Conservation (phyloP, 2,329 filamentous ascomycete genomes). For the Colletotrichum tanaceti region DNA sequence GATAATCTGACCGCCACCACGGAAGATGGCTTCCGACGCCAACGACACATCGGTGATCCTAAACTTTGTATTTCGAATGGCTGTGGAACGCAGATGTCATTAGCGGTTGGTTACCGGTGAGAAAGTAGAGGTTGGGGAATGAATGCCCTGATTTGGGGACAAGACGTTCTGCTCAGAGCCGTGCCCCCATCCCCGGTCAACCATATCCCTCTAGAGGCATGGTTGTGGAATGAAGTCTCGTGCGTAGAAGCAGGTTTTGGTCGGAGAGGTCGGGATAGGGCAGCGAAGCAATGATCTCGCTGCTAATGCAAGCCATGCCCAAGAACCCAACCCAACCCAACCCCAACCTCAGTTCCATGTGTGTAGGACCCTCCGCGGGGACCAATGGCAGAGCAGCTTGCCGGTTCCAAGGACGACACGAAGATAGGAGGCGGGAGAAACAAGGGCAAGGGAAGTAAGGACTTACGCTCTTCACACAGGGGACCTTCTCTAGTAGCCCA, state of each 20-base stretch:
- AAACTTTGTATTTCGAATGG: constrained; percentile 98
- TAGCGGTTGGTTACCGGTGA: constrained; percentile 43
- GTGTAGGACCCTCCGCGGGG: constrained; percentile 31
- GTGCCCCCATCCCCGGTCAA: constrained; percentile 34
- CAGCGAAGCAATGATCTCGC: constrained; percentile 12
- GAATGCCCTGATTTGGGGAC: constrained; percentile 34
- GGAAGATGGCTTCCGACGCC: constrained; percentile 90
- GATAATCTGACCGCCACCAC: constrained; percentile 96
- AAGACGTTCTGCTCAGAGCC: constrained; percentile 20
- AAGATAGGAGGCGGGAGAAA: constrained; percentile 29
- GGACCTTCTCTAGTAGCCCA: constrained; percentile 97
- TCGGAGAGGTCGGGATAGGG: constrained; percentile 19
- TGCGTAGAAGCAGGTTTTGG: constrained; percentile 35
- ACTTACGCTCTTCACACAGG: constrained; percentile 95
- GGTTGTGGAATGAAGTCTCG: constrained; percentile 26
- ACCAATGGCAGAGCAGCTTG: constrained; percentile 14
- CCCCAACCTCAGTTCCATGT: constrained; percentile 28
- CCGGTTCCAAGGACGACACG: constrained; percentile 28
- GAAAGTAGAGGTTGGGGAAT: constrained; percentile 20
- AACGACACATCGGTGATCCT: constrained; percentile 91
- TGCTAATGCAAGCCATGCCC: constrained; percentile 37
- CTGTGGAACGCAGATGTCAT: constrained; percentile 56
- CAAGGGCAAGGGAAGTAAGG: constrained; percentile 36
- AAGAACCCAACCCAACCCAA: constrained; percentile 34
- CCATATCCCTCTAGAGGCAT: constrained; percentile 29